A percentile compares a stretch with the other conserved stretches of the same genome.
phyloP scores from a whole-genome alignment of 257 asterid genomes.

The Scutellaria barbata region DNA sequence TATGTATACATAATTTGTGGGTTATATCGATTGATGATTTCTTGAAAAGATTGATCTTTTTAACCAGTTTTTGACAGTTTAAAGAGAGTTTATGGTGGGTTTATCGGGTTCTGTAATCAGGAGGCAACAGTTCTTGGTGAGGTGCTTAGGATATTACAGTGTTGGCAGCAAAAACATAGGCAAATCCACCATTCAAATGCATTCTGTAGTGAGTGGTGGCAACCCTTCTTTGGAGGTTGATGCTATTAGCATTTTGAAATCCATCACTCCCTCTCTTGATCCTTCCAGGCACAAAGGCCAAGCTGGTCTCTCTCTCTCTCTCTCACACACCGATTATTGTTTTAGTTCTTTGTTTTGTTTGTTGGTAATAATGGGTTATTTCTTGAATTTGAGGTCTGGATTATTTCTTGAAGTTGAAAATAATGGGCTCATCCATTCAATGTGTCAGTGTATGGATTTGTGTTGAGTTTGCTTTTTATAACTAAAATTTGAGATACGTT shows the following conservation, averaged over 20 bases:
- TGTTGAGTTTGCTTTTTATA: neutral
- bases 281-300: conserved; percentile 86
- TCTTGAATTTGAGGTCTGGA: conserved; percentile 4
- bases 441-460: neutral
- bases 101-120: conserved; percentile 54
- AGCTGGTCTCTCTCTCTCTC: conserved; percentile 63
- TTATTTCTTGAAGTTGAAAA: neutral
- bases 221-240: conserved; percentile 62
- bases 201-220: conserved; percentile 56
- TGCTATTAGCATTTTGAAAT: conserved; percentile 68
- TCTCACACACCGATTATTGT: neutral
- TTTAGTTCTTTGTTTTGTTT: conserved; percentile 16
- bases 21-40: neutral
- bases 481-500: neutral
- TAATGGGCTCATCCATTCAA: neutral
- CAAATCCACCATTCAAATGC: conserved; percentile 55
- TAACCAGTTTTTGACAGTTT: conserved; percentile 24
- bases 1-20: neutral
- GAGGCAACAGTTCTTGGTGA: conserved; percentile 71
- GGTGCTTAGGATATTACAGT: conserved; percentile 68
- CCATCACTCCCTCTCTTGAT: conserved; percentile 84
- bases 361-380: conserved; percentile 12
- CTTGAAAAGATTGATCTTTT: neutral
- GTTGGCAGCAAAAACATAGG: conserved; percentile 34
- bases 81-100: conserved; percentile 59